Conservation (phyloP, 192 early-diverging fungal genomes). For the Chytriomyces hyalinus region DNA sequence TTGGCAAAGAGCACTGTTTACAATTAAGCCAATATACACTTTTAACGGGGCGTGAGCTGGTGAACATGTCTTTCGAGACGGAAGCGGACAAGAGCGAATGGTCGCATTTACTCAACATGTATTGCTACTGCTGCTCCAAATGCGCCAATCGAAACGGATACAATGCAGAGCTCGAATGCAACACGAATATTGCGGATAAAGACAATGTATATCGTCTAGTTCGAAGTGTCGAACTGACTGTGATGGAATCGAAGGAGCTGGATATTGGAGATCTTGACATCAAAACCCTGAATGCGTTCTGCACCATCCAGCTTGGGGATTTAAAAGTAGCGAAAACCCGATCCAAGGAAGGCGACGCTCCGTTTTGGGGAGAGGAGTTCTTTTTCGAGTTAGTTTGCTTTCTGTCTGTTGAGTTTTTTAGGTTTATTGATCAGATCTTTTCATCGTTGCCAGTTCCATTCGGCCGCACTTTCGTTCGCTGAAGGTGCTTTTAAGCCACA, state of each 20-base stretch:
- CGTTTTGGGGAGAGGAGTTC: constrained; percentile 58
- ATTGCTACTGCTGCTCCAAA: constrained; percentile 42
- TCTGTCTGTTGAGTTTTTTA: background rate
- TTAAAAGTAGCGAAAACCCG: constrained; percentile 49
- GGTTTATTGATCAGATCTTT: background rate
- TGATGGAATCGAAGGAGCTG: constrained; percentile 55
- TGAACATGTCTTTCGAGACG: constrained; percentile 46
- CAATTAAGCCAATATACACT: constrained; percentile 38
- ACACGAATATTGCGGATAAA: constrained; percentile 24
- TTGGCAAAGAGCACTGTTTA: constrained; percentile 43
- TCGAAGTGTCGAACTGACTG: constrained; percentile 29
- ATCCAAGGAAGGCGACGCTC: constrained; percentile 43
- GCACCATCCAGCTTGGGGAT: constrained; percentile 50
- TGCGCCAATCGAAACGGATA: constrained; percentile 30
- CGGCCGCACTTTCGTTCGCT: constrained; percentile 42
- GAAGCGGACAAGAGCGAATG: constrained; percentile 43
- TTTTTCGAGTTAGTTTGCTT: constrained; percentile 34
- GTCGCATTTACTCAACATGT: constrained; percentile 31
- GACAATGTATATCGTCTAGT: constrained; percentile 23
- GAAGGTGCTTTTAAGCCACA: constrained; percentile 39
- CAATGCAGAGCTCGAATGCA: constrained; percentile 8
- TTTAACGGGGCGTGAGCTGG: constrained; percentile 37
- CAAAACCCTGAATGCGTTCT: constrained; percentile 15
- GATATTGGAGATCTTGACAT: background rate
- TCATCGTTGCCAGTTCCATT: constrained; percentile 33